These are phyloP conservation scores for Aegilops tauschii DNA, from an alignment of 176 grass and related monocot genomes.

Conservation along the genomic window DNA sequence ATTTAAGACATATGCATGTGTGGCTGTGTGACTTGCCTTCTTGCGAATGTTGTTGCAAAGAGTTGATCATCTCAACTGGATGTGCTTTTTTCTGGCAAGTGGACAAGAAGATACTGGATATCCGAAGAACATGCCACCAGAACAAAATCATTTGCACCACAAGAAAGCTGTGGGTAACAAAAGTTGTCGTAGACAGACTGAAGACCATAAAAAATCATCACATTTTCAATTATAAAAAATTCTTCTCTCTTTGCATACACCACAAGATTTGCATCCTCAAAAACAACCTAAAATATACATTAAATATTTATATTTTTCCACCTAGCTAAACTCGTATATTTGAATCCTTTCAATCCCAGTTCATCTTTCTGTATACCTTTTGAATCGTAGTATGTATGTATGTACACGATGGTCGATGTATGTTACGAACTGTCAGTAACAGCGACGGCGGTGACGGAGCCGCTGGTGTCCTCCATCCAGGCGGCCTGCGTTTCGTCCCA, in stretches of 20 bases:
- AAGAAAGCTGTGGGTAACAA: constrained; percentile 8
- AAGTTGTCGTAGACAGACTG: not conserved
- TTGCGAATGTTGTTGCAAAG: not conserved
- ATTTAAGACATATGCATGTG: not conserved
- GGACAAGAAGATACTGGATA: not conserved
- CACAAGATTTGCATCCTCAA: not conserved
- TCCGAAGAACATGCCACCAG: not conserved
- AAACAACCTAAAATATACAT: not conserved
- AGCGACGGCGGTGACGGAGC: not conserved
- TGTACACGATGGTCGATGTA: not conserved
- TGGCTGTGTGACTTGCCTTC: not conserved
- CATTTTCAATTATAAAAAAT: not conserved
- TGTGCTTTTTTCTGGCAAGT: not conserved
- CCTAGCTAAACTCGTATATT: not conserved
- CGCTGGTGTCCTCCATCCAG: constrained; percentile 50
- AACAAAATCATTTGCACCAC: not conserved
- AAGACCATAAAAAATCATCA: not conserved
- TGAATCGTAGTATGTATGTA: not conserved
- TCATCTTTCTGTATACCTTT: not conserved
- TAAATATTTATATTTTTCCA: not conserved
- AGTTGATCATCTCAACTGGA: not conserved
- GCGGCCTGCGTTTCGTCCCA: constrained; percentile 50
- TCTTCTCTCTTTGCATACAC: not conserved
- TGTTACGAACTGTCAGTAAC: not conserved
- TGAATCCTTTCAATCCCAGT: not conserved